phyloP scores from a whole-genome alignment of 768 basidiomycete genomes.

The Agaricus blazei region DNA sequence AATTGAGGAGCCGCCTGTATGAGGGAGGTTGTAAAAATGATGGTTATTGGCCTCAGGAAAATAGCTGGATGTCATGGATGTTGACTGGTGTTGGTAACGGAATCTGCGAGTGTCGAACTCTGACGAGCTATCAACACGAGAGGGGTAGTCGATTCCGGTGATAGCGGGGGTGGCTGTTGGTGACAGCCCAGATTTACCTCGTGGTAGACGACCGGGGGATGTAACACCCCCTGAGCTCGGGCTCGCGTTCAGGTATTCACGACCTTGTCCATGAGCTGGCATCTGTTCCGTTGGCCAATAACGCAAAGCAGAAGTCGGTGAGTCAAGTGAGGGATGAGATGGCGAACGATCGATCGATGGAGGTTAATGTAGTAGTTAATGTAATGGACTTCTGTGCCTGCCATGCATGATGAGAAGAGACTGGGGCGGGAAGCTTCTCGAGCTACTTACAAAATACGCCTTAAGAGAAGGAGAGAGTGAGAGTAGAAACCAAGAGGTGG shows the following conservation, averaged over 20 bases:
- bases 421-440: too few species aligned
- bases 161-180: conserved; percentile 42
- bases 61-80: background rate
- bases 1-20: conserved; percentile 36
- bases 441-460: background rate
- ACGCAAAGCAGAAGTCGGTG: conserved; percentile 4
- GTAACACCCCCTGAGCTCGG: conserved; percentile 3
- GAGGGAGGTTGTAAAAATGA: conserved; percentile 29
- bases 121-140: conserved; percentile 31
- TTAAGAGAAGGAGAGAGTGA: background rate
- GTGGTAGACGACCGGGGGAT: conserved; percentile 11
- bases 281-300: conserved; percentile 15
- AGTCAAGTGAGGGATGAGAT: conserved; percentile 11
- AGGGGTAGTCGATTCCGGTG: conserved; percentile 44
- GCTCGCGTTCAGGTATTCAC: conserved; percentile 5
- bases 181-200: conserved; percentile 19
- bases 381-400: background rate
- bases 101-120: conserved; percentile 28
- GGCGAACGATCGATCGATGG: conserved; percentile 8
- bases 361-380: background rate
- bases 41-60: background rate
- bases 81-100: conserved; percentile 18
- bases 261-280: conserved; percentile 18
- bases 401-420: background rate
- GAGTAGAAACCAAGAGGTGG: too few species aligned